phyloP scores from a whole-genome alignment of 805 yeast species.

The Ogataea pilisensis region DNA sequence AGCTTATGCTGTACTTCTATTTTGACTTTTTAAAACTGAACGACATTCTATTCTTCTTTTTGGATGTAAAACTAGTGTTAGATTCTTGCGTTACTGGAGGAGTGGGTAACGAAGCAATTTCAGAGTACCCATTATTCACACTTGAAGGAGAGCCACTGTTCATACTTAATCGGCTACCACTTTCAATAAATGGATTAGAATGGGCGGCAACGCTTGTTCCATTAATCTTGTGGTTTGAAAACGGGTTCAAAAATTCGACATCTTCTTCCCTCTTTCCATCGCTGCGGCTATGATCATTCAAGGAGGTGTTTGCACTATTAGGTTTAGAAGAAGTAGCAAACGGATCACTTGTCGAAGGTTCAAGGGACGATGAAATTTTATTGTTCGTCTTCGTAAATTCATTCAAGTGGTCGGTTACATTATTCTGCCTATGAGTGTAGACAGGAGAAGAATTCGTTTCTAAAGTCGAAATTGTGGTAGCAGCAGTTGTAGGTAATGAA shows the following conservation, averaged over 20 bases:
- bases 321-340: background rate
- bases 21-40: constrained; percentile 17
- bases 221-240: background rate
- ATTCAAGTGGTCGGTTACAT: background rate
- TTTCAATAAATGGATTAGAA: background rate
- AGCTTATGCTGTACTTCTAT: background rate
- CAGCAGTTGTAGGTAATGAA: background rate
- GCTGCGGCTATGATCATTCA: no score
- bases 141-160: background rate
- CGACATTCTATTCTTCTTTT: constrained; percentile 17
- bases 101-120: background rate
- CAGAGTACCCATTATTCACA: background rate
- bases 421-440: background rate
- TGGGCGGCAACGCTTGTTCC: background rate
- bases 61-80: constrained; percentile 1
- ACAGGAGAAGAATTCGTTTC: background rate
- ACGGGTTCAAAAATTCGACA: background rate
- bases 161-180: background rate
- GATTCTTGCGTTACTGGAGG: background rate
- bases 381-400: background rate
- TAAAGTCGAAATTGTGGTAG: background rate
- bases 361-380: background rate
- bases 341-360: background rate
- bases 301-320: no score
- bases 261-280: background rate